These are phyloP conservation scores for Ceratorhiza oryzae-sativae DNA, from an alignment of 1,284 basidiomycete species.

Conservation along the genomic window DNA sequence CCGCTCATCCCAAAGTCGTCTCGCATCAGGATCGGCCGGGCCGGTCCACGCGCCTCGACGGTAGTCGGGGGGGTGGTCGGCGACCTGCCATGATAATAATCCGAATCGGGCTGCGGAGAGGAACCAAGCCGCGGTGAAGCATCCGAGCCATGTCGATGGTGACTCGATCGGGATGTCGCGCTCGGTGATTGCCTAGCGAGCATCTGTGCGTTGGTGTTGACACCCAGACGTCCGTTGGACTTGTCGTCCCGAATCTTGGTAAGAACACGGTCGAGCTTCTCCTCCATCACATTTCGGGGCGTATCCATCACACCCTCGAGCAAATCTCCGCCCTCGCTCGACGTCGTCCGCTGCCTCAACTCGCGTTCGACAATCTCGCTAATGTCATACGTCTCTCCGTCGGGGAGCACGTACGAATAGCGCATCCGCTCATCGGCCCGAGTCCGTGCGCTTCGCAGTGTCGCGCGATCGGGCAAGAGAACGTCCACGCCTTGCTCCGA, in stretches of 20 bases:
- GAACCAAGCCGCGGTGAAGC: constrained; percentile 50
- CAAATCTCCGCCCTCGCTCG: constrained; percentile 60
- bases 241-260: constrained; percentile 68
- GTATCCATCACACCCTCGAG: constrained; percentile 64
- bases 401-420: constrained; percentile 89
- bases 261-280: constrained; percentile 80
- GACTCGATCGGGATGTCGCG: constrained; percentile 28
- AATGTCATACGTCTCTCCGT: constrained; percentile 89
- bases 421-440: constrained; percentile 75
- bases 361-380: constrained; percentile 91
- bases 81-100: constrained; percentile 46
- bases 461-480: constrained; percentile 78
- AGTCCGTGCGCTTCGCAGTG: constrained; percentile 79
- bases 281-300: constrained; percentile 65
- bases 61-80: constrained; percentile 54
- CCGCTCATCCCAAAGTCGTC: constrained; percentile 84
- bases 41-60: constrained; percentile 28
- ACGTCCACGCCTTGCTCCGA: constrained; percentile 87
- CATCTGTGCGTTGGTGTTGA: constrained; percentile 38
- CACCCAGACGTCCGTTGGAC: constrained; percentile 38
- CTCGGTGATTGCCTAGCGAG: constrained; percentile 26
- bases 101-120: constrained; percentile 37
- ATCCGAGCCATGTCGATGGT: constrained; percentile 39
- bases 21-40: constrained; percentile 56
- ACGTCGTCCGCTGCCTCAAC: constrained; percentile 55